Evolutionary conservation across 1,139 yeast species (phyloP), one percentile per base, ranked within the genome.

Genomic region (Yamadazyma buinensis): DNA sequence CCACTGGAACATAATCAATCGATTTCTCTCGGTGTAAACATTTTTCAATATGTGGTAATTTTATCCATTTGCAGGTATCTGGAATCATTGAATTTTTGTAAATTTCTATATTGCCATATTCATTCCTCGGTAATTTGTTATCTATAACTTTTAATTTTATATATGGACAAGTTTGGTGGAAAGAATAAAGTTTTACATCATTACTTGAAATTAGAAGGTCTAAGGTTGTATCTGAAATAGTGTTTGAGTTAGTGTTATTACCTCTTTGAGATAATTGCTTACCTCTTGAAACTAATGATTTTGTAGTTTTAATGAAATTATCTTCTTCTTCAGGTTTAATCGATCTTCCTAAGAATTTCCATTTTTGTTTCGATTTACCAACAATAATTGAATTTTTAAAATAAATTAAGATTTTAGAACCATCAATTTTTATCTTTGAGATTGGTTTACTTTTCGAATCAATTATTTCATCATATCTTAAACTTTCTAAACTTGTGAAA

Each of bases 301-400:
- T 49, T 1, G 57, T 47, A 1, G 38, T 29, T 35, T 58, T 62
- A 5, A 61, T 43, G 2, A 57, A 59, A 1, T 32, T 33, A 1
- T 39, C 37, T 1, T 46, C n/a, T 33, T 58, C 49, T 0, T 39
- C 47, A 4, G 53, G 51, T 22, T 37, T 42, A 8, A 64, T 43
- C 6, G 68, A 61, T 30, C 72, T 43, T 1, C 69, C 72, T 15
- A 61, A 40, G 35, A 62, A 55, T 38, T 61, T 64, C 72, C 72
- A 65, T 34, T 62, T 70, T 15, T 55, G 57, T 33, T 53, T 59
- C 0, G 71, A 62, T 41, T 59, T 64, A 2, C 68, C 69, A 3
- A 54, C 54, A 7, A 54, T 29, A 2, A 64, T 40, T 8, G 48
- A 35, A 28, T 52, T 48, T 33, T 56, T 54, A 32, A 55, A 57